phyloP scores from a whole-genome alignment of 2,329 filamentous ascomycete genomes.

The Karstenula rhodostoma region DNA sequence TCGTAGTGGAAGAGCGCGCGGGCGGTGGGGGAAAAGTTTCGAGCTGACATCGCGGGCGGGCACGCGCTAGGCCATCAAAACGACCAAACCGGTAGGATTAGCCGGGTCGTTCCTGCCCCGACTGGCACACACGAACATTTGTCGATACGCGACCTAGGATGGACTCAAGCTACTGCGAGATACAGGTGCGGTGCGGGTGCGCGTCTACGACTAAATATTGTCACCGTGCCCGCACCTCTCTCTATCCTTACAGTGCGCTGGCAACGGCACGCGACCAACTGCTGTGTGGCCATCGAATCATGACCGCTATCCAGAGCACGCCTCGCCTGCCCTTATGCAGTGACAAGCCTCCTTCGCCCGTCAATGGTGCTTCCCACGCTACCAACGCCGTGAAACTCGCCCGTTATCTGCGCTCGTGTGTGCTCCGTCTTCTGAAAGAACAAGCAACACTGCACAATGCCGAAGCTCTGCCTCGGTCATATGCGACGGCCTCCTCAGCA shows the following conservation, averaged over 20 bases:
- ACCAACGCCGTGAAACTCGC: conserved; percentile 37
- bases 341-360: conserved; percentile 44
- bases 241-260: conserved; percentile 24
- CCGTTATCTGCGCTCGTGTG: conserved; percentile 30
- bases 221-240: conserved; percentile 1
- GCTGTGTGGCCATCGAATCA: conserved; percentile 29
- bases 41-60: conserved; percentile 20
- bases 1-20: conserved; percentile 35
- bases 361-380: conserved; percentile 47
- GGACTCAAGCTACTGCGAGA: background rate
- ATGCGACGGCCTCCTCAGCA: background rate
- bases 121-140: background rate
- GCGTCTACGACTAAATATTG: background rate
- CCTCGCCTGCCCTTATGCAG: conserved; percentile 49
- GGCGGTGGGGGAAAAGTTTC: conserved; percentile 24
- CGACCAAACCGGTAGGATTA: conserved; percentile 6
- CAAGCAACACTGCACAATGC: background rate
- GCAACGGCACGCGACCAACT: conserved; percentile 44
- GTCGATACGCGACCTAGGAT: background rate
- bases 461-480: background rate
- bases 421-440: conserved; percentile 26
- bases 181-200: conserved; percentile 1
- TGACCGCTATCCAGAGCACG: conserved; percentile 36
- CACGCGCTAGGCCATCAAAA: conserved; percentile 4
- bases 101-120: conserved; percentile 5